Evolutionary conservation across 1,284 basidiomycete genomes (phyloP).

Genomic region (Ceratobasidium sp.): DNA sequence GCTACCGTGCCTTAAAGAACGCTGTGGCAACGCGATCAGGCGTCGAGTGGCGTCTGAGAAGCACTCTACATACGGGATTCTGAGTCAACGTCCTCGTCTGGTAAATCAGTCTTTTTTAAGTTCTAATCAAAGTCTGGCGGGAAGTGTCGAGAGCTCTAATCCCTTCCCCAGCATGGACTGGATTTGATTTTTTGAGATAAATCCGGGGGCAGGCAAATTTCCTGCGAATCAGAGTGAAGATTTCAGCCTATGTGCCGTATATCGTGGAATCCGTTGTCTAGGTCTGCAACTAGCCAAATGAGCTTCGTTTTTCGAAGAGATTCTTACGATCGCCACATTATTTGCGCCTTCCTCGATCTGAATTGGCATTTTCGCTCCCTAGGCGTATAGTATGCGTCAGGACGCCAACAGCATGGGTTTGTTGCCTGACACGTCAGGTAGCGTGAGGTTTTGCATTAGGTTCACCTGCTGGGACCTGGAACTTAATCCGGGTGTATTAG

Average conservation of each 20-base stretch:
- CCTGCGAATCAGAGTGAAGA: not conserved
- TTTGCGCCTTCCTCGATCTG: not conserved
- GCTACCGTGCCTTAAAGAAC: slow-evolving; percentile 9
- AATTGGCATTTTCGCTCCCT: not conserved
- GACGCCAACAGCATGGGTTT: not conserved
- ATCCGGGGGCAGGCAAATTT: not conserved
- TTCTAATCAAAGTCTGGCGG: not conserved
- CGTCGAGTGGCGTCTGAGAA: not conserved
- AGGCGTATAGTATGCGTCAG: not conserved
- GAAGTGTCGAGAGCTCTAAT: not conserved
- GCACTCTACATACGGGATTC: not conserved
- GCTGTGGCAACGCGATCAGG: not conserved
- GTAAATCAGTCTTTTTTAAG: not conserved
- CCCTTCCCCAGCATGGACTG: not conserved
- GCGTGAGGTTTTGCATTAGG: not conserved
- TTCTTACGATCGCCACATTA: not conserved
- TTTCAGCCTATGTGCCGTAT: slow-evolving; percentile 4
- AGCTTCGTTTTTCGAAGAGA: not conserved
- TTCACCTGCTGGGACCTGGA: not conserved
- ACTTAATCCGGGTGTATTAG: not conserved
- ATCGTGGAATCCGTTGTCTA: slow-evolving; percentile 7
- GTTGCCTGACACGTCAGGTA: not conserved
- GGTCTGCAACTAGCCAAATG: slow-evolving; percentile 2
- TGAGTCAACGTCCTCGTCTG: not conserved
- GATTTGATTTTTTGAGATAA: not conserved